A percentile compares a stretch with the other conserved stretches of the same genome.
phyloP scores from a whole-genome alignment of 148 eudicot species.

The Rheum nobile region DNA sequence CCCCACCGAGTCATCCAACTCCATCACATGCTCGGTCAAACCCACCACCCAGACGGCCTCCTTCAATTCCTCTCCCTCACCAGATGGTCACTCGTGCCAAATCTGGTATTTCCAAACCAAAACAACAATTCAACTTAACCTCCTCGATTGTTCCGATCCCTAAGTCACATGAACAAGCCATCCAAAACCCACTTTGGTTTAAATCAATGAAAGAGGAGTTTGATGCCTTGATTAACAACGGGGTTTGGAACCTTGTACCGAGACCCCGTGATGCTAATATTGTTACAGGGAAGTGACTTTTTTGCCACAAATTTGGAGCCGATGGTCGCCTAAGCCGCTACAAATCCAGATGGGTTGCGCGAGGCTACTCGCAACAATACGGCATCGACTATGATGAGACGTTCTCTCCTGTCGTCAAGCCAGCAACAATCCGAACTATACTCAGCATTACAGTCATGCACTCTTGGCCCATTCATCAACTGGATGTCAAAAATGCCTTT shows the following conservation, averaged over 20 bases:
- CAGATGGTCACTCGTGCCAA: background rate
- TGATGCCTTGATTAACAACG: background rate
- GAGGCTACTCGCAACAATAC: background rate
- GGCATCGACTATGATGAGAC: conserved; percentile 5
- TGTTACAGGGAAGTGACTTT: background rate
- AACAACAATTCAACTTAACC: background rate
- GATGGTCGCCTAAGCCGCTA: background rate
- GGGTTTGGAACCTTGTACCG: background rate
- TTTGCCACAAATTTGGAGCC: background rate
- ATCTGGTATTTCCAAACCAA: background rate
- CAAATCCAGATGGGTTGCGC: background rate
- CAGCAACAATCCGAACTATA: background rate
- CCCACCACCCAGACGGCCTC: background rate
- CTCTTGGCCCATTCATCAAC: conserved; percentile 2
- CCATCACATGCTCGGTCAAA: background rate
- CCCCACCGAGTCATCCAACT: background rate
- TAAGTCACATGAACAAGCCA: background rate
- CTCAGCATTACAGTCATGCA: background rate
- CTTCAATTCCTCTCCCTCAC: background rate
- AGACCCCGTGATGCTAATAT: background rate
- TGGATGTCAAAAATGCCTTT: too few relatives aligned
- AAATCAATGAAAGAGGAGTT: background rate
- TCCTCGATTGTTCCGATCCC: background rate
- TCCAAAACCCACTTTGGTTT: background rate
- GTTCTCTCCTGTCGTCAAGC: background rate